These are phyloP conservation scores for Myriosclerotinia curreyana DNA, from an alignment of 2,329 filamentous ascomycete species.

Conservation along the genomic window DNA sequence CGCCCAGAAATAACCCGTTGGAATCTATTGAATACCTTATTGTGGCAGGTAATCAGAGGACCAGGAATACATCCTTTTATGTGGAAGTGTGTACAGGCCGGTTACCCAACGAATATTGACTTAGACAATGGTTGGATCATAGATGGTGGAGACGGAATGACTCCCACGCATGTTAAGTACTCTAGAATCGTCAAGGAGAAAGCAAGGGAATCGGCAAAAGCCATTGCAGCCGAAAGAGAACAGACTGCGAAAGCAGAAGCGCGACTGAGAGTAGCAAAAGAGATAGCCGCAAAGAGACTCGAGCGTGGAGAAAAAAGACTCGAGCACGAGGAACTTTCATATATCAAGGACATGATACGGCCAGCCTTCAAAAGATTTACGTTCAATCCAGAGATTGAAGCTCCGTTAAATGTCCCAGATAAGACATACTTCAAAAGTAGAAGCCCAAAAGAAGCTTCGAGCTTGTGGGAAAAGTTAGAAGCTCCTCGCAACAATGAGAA, in stretches of 20 bases:
- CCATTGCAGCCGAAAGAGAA: background rate
- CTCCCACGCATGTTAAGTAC: background rate
- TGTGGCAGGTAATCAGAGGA: constrained; percentile 8
- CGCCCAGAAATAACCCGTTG: background rate
- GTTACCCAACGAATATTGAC: constrained; percentile 4
- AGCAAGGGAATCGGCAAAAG: constrained; percentile 3
- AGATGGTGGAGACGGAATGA: background rate
- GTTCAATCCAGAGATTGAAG: background rate
- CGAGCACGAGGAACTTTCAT: background rate
- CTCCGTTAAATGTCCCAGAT: background rate
- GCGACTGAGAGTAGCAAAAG: background rate
- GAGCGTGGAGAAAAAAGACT: background rate
- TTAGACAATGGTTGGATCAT: constrained; percentile 18
- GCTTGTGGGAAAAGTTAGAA: background rate
- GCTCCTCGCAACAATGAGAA: background rate
- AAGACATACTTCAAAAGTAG: background rate
- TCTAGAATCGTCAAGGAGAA: constrained; percentile 5
- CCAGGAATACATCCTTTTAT: background rate
- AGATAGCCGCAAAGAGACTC: background rate
- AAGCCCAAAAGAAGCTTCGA: background rate
- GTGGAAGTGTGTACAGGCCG: constrained; percentile 6
- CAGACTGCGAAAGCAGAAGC: background rate
- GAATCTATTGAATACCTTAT: constrained; percentile 3
- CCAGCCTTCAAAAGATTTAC: constrained; percentile 1
- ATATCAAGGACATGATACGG: background rate